Base-by-base conservation (phyloP, 169 alveolate genomes). In the Plasmodium berghei region DNA sequence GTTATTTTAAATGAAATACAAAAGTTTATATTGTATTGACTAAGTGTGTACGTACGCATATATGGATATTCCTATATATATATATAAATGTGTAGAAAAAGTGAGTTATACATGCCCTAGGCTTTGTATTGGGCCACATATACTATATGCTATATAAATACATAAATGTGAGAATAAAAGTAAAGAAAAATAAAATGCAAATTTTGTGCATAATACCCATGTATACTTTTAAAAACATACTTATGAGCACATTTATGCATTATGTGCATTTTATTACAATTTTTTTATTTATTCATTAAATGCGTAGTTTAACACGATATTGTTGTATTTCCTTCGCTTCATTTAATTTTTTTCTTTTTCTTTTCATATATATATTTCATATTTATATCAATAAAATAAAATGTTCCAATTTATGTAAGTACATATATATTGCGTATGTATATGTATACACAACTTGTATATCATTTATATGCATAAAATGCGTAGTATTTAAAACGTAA, bases 401-500 rank as follows among this genome's bases (percentile, higher is more conserved):
- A 70, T 16, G 46, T 9, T 12, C 18, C 5, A 5, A 71, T 52
- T 18, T 48, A 52, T 46, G 48, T 6, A 70, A n/a, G 48, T 70
- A 42, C 45, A 45, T 69, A 70, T 48, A 48, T 34, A 48, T 46
- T 52, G 14, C 26, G 1, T 34, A 8, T 28, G 42, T 34, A 28
- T 28, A 34, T 34, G 42, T 34, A 34, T 34, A 34, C 42, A 34
- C 42, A 34, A 3, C 0, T 34, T 34, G 42, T 8, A 34, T 34
- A 49, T 56, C 9, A 40, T 63, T 5, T 73, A 56, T 26, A 73
- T 73, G 63, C 52, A 48, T 6, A 46, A 20, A 73, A 58, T 73
- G 34, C 61, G 59, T 52, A 46, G n/a, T 73, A 49, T 73, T 49
- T 64, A 61, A 59, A 52, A 73, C 26, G 58, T 73, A 73, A 59